Evolutionary conservation across 495 filamentous ascomycete species (phyloP).

Genomic region (Friedmanniomyces simplex): DNA sequence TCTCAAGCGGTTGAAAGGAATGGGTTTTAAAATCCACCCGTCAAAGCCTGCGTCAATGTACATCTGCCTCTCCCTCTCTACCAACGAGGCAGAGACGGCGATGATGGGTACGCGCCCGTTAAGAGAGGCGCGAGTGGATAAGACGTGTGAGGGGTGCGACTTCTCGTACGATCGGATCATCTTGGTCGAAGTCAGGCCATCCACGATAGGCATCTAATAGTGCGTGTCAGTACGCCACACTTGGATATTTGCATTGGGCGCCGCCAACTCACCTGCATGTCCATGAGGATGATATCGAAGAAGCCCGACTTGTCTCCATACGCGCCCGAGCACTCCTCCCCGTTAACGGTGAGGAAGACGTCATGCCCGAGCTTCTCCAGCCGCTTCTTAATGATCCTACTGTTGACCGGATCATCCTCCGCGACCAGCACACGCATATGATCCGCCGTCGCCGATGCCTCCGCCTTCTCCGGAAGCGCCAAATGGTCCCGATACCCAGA

Average conservation of each 20-base stretch:
- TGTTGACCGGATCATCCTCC: constrained; percentile 90
- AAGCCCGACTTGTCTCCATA: constrained; percentile 48
- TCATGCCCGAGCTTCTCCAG: constrained; percentile 70
- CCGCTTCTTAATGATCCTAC: constrained; percentile 74
- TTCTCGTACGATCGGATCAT: constrained; percentile 68
- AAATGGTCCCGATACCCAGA: neutral
- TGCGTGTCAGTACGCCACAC: constrained; percentile 16
- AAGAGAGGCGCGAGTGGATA: constrained; percentile 38
- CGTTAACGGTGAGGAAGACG: constrained; percentile 67
- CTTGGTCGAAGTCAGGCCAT: constrained; percentile 72
- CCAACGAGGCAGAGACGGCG: constrained; percentile 77
- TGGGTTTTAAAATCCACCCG: constrained; percentile 60
- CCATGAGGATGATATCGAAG: constrained; percentile 91
- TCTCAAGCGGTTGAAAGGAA: constrained; percentile 28
- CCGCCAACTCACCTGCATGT: constrained; percentile 62
- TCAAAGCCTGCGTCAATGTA: constrained; percentile 84
- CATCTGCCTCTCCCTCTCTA: constrained; percentile 55
- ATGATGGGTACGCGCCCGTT: constrained; percentile 67
- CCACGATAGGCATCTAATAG: constrained; percentile 97
- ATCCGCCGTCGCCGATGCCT: constrained; percentile 23
- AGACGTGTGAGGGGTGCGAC: constrained; percentile 23
- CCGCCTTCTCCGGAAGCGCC: neutral
- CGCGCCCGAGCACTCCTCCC: constrained; percentile 68
- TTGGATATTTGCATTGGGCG: neutral
- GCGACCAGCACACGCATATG: constrained; percentile 64